Evolutionary conservation across 805 yeast genomes (phyloP), one percentile per base, ranked within the genome.

Genomic region (Phaffomyces antillensis): DNA sequence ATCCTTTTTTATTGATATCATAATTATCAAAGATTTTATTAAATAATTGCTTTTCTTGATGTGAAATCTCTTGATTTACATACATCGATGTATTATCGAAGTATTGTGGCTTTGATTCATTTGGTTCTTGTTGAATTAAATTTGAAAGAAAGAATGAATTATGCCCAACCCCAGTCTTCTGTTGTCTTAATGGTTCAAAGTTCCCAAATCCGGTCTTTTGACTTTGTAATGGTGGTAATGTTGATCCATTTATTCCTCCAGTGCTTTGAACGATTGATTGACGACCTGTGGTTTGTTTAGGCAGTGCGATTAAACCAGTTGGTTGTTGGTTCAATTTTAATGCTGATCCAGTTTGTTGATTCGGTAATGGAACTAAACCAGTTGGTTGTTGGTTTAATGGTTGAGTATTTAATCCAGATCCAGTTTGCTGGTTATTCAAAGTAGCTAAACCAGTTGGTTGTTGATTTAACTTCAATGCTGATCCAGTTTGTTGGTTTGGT

Each of bases 21-120:
- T 96, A 91, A 41, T 95, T 93, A 43, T 75, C 76, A 67, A 93
- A 91, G 49, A 91, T 86, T 45, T 83, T 86, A 60, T 89, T 96
- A 65, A 90, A 91, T 44, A 90, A 79, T 23, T 48, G 72, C 62
- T 90, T 90, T 60, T 91, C 98, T 57, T 87, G 89, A 53, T 81
- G 78, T 35, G 95, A 77, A 50, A 90, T 87, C 11, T 81, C 63
- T 43, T 66, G 68, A 37, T 64, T 61, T 28, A 58, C 62, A 38
- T 64, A 60, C 20, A 63, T 53, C 28, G 64, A 49, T 32, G 62
- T 41, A 16, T 45, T 41, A 24, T 42, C 45, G 20, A 37, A 37
- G 7, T 23, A 34, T 35, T 39, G 46, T 11, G 39, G 42, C 10
- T 37, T 42, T 34, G 36, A 16, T 18, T 28, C 38, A 9, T 43